Conservation (phyloP, 345 rosid species). For the Hibiscus tridactylites region DNA sequence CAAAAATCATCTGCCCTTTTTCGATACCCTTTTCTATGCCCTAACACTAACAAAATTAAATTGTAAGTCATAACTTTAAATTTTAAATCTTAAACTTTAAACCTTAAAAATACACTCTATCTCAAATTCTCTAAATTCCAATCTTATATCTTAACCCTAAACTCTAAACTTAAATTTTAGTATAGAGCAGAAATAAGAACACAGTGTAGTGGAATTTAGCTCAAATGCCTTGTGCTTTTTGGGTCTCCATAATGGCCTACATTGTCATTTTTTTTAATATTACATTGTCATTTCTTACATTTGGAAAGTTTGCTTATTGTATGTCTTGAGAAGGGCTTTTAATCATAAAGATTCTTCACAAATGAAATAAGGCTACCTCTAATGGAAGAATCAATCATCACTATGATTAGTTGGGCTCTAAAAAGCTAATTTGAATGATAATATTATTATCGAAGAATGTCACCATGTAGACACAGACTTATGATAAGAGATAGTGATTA, state of each 20-base stretch:
- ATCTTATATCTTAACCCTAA: too few species aligned
- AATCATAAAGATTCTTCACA: conserved; percentile 1
- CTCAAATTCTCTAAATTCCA: too few species aligned
- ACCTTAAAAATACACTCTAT: too few species aligned
- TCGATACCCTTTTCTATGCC: too few species aligned
- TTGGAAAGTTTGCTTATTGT: conserved; percentile 38
- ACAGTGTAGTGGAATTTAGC: conserved; percentile 12
- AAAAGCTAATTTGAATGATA: conserved; percentile 15
- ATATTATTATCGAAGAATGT: conserved; percentile 4
- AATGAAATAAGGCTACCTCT: background rate
- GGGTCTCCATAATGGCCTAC: conserved; percentile 62
- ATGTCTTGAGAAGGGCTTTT: conserved; percentile 21
- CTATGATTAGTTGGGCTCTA: conserved; percentile 25
- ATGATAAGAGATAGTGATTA: too few species aligned
- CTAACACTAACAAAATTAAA: too few species aligned
- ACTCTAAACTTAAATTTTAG: too few species aligned
- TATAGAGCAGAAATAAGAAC: too few species aligned
- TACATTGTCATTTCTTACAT: conserved; percentile 18
- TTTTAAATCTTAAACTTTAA: too few species aligned
- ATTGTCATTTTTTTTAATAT: conserved; percentile 16
- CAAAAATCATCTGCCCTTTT: too few species aligned
- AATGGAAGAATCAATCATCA: conserved; percentile 29
- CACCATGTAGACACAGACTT: conserved; percentile 10
- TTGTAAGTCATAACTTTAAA: too few species aligned
- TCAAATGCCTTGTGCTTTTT: conserved; percentile 31